Base-by-base conservation (phyloP, 495 filamentous ascomycete genomes). In the Penicillium roqueforti region DNA sequence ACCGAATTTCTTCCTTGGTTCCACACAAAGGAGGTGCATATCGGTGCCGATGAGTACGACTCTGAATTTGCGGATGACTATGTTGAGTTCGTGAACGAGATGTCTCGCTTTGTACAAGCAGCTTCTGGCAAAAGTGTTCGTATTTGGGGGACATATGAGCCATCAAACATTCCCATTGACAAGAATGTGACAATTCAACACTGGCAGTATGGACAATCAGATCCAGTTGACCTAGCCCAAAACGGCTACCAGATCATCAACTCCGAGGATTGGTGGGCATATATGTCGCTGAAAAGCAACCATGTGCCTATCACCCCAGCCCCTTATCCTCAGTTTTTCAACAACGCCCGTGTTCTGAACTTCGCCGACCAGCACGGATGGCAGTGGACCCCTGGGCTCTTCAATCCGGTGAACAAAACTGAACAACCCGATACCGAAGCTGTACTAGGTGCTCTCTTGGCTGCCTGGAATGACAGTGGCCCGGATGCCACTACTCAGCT, bases 1-100 rank as follows among this genome's bases (percentile, higher is more conserved):
- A 49, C 68, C 3, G 79, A 82, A 23, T 82, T 81, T 38, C 62
- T 83, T 1, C 78, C 78, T 10, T 80, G 79, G 77, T 82, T 82
- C 51, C 68, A 79, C 22, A 75, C 71, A 1, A 83, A 79, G 55
- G 77, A 80, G 38, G 78, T 83, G 0, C 78, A 82, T 51, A 78
- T 83, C 36, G 80, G 80, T 0, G 80, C 80, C 0, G 80, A 83
- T 53, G 80, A 83, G 56, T 83, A 83, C 50, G 77, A 81, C 26
- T 39, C 74, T 3, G 57, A 64, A 0, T 65, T 80, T 0, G 75
- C 78, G 1, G 72, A 82, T 47, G 79, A 73, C 23, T 83, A 83
- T 48, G 76, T 82, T 32, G 37, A 47, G 25, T 82, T 82, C 34
- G 80, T 83, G 13, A 83, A 82, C 49, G 71, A 76, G 18, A 73